Base-by-base conservation (phyloP, 2,329 filamentous ascomycete genomes). In the Nakataea oryzae region DNA sequence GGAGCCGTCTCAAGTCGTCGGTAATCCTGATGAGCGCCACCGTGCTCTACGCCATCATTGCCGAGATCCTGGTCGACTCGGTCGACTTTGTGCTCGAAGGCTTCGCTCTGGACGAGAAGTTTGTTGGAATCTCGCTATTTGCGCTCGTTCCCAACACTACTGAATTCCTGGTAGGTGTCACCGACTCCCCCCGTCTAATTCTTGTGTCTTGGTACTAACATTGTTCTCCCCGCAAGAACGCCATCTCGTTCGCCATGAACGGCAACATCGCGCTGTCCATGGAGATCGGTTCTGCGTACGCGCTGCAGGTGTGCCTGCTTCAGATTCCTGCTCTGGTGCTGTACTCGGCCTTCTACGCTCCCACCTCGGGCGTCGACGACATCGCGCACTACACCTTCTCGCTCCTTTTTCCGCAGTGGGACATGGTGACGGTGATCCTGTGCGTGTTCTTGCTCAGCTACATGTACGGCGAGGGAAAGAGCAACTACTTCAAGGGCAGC, bases 201-300 rank as follows among this genome's bases (percentile, higher is more conserved):
- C n/a, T n/a, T n/a, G n/a, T n/a, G n/a, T n/a, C 9, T n/a, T 17
- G 2, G 11, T 58, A 32, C 66, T 67, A 62, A 66, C 55, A 34
- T 47, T 55, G 27, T 30, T 24, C 17, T 29, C 27, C 1, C n/a
- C 4, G 0, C 30, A 54, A 92, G 87, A 99, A 99, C 75, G 95
- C 93, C 72, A 99, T 99, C 64, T 97, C 93, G 0, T 99, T 99
- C 73, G 95, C 95, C 61, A 99, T 99, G 93, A 97, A 99, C 71
- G 95, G 95, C 64, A 99, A 99, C 74, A 97, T 99, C 74, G 95
- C 95, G 0, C 79, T 99, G 24, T 97, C 92, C 50, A 99, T 99
- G 95, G 95, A 99, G 72, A 99, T 99, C 68, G 95, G 95, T 67
- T 97, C 93, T 0, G 93, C 93, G 2, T 99, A 99, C 71, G 95